Percentiles rank a stretch among this genome's conserved stretches.
Conservation (phyloP, 768 basidiomycete species). For the Trametes elegans region DNA sequence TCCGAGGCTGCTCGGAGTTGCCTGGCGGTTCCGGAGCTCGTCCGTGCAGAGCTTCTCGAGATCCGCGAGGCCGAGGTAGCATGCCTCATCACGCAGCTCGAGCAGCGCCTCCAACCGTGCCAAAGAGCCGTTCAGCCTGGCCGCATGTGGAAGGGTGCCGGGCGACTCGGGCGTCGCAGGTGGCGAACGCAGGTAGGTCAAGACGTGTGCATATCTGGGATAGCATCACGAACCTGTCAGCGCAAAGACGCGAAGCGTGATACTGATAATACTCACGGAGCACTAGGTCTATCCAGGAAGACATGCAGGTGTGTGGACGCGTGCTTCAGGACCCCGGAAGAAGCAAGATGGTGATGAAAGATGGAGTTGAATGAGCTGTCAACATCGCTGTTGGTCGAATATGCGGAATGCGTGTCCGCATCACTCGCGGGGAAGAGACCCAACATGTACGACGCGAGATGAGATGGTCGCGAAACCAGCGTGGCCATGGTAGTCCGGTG, state of each 20-base stretch:
- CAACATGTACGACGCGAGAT: conserved; percentile 44
- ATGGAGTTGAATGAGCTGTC: conserved; percentile 46
- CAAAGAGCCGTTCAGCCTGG: conserved; percentile 45
- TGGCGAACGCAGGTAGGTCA: conserved; percentile 68
- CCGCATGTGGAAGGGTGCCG: conserved; percentile 57
- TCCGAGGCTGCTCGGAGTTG: conserved; percentile 29
- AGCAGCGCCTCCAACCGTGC: conserved; percentile 63
- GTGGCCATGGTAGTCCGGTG: conserved; percentile 67
- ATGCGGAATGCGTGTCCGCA: conserved; percentile 46
- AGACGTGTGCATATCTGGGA: conserved; percentile 71
- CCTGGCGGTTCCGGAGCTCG: conserved; percentile 56
- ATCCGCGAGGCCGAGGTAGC: conserved; percentile 65
- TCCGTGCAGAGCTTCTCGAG: conserved; percentile 65
- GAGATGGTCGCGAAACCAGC: conserved; percentile 64
- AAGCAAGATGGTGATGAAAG: conserved; percentile 62
- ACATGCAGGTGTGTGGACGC: conserved; percentile 55
- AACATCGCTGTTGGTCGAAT: conserved; percentile 54
- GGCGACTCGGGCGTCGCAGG: conserved; percentile 43
- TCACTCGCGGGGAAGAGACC: conserved; percentile 31
- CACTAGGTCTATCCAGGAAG: conserved; percentile 78
- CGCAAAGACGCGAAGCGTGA: neutral
- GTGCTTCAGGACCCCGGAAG: conserved; percentile 52
- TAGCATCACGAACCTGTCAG: neutral
- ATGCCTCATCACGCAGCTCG: conserved; percentile 78
- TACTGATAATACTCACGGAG: conserved; percentile 56